Base-by-base conservation (phyloP, 176 grass and related monocot species). In the Poa pratensis region DNA sequence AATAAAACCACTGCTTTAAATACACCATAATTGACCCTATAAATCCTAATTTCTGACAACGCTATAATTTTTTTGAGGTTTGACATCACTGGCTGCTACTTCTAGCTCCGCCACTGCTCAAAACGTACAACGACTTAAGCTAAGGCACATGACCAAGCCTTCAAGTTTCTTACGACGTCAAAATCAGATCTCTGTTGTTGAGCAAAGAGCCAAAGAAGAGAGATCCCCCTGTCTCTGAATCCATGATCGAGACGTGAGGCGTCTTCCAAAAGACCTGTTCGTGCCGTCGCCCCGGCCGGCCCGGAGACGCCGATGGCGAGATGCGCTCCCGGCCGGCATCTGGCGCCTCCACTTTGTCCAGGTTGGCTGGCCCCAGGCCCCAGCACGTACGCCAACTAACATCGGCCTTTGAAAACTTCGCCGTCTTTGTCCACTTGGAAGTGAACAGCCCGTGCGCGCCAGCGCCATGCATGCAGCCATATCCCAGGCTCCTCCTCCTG, bases 341-440 rank as follows among this genome's bases (percentile, higher is more conserved):
- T 79, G 84, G 84, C 79, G 59, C 24, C 60, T 57, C 79, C 79
- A 24, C 20, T 58, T 86, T 86, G 85, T 62, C 61, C 6, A 63
- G 20, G 57, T 59, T 46, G 34, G 14, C 66, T 57, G 42, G 62
- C 82, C 16, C 28, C 72, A 45, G 42, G 62, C 82, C 16, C 28
- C 72, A 45, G 72, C 82, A 64, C 30, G 16, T 72, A 28, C 72
- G 75, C 74, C 73, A 75, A 54, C 7, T 5, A 26, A 73, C 69
- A 34, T 9, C 27, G 26, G 48, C 16, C 73, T 75, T 75, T 53
- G 78, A 23, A 39, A 27, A 24, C 4, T 87, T 80, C 78, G 78
- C 34, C 70, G 19, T 0, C 53, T 71, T 50, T 48, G 85, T 80
- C 85, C 42, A 0, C 20, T 79, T 78, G 61, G 32, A 32, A 43